Conservation (phyloP, 2,329 filamentous ascomycete species). For the Scytalidium sp. region DNA sequence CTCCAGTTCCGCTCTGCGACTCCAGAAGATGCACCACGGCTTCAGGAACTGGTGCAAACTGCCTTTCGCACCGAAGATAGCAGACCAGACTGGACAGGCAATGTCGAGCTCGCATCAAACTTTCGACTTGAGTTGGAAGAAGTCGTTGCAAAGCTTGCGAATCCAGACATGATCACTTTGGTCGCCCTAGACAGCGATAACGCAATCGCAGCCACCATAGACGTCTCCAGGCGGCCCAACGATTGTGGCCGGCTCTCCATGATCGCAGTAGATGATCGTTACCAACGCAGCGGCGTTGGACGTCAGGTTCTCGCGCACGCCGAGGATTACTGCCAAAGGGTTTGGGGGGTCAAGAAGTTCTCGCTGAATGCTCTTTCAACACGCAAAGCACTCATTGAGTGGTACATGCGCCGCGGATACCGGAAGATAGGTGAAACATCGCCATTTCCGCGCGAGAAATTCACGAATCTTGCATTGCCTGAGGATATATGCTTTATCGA, state of each 20-base stretch:
- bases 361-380: conserved; percentile 27
- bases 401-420: conserved; percentile 25
- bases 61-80: conserved; percentile 38
- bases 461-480: conserved; percentile 14
- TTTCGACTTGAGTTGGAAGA: conserved; percentile 23
- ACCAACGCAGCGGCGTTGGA: conserved; percentile 22
- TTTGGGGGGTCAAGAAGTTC: conserved; percentile 17
- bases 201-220: conserved; percentile 18
- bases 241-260: conserved; percentile 20
- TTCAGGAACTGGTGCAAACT: conserved; percentile 35
- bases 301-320: conserved; percentile 25
- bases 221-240: conserved; percentile 13
- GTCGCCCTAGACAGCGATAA: conserved; percentile 14
- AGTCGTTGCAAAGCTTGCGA: conserved; percentile 23
- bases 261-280: conserved; percentile 20
- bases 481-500: conserved; percentile 26
- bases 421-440: conserved; percentile 14
- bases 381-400: conserved; percentile 24
- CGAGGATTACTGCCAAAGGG: conserved; percentile 22
- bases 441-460: conserved; percentile 19
- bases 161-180: conserved; percentile 24
- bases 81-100: conserved; percentile 32
- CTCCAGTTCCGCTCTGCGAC: conserved; percentile 36
- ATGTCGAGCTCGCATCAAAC: conserved; percentile 24
- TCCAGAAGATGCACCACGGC: conserved; percentile 29